These are phyloP conservation scores for Termitomyces sp. DNA, from an alignment of 768 basidiomycete genomes.

Conservation along the genomic window DNA sequence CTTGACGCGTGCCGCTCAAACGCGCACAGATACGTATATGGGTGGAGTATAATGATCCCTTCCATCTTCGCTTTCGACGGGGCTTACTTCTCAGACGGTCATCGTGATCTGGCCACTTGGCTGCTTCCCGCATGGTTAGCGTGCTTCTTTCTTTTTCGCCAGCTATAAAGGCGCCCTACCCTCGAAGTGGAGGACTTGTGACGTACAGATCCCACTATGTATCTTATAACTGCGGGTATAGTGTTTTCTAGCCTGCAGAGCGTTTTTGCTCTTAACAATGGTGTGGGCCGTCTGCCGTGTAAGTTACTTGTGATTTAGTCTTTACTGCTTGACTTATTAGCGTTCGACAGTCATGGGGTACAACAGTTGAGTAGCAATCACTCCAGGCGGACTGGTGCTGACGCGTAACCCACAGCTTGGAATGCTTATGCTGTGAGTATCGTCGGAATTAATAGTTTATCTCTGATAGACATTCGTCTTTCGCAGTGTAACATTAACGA, in stretches of 20 bases:
- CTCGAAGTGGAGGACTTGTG: background rate
- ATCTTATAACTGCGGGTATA: background rate
- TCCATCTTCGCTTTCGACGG: background rate
- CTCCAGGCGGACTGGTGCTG: background rate
- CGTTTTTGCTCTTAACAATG: conserved; percentile 17
- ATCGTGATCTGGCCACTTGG: background rate
- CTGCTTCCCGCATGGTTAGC: background rate
- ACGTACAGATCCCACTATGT: background rate
- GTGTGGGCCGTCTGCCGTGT: conserved; percentile 39
- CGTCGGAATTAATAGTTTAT: background rate
- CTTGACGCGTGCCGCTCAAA: background rate
- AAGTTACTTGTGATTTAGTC: conserved; percentile 7
- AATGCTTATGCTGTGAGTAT: conserved; percentile 59
- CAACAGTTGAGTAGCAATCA: conserved; percentile 45
- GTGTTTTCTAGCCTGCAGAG: conserved; percentile 1
- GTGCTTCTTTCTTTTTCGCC: background rate
- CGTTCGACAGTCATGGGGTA: conserved; percentile 51
- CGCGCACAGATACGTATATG: background rate
- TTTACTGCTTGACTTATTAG: background rate
- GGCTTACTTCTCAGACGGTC: background rate
- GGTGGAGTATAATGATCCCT: background rate
- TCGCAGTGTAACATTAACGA: conserved; percentile 58
- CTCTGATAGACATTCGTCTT: background rate
- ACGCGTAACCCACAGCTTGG: conserved; percentile 44
- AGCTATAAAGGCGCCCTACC: background rate